Base-by-base conservation (phyloP, 805 yeast genomes). In the Saccharomycopsis oosterbeekiorum region DNA sequence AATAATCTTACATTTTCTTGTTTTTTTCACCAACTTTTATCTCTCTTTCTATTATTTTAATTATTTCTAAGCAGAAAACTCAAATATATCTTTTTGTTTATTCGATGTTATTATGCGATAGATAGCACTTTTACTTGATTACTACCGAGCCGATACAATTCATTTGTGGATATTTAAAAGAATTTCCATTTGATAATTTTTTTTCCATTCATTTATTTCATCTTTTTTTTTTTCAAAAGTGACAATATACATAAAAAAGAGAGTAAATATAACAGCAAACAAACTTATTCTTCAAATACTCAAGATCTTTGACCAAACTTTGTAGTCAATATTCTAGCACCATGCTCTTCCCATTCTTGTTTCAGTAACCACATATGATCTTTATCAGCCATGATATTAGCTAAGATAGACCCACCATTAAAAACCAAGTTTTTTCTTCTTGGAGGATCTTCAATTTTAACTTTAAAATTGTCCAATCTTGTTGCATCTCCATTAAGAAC, bases 381-480 rank as follows among this genome's bases (percentile, higher is more conserved):
- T 74, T 93, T 94, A 73, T 92, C 97, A 56, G 96, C 96, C 98
- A 94, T 94, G 68, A 94, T 93, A 71, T 88, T 90, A 40, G 99
- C 98, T 71, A 94, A 80, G 21, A 94, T 98, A 4, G 98, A 98
- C 69, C 99, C 99, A 68, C 99, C 99, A 67, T 93, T 85, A 75
- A 94, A 94, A 41, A 94, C 99, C 97, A 94, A 93, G 74, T 94
- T 97, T 73, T 92, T 88, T 80, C 99, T 90, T 79, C 98, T 84
- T 67, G 99, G 99, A 51, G 99, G 98, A 73, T 94, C 98, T 74
- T 94, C 98, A 69, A 94, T 94, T 75, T 93, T 84, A 50, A 94
- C 97, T 75, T 94, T 94, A 76, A 94, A 93, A 75, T 92, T 92
- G 64, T 83, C 88, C 67, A 94, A 79, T 70, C 98, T 81, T 17